Base-by-base conservation (phyloP, 768 basidiomycete genomes). In the Amanita jacksonii region DNA sequence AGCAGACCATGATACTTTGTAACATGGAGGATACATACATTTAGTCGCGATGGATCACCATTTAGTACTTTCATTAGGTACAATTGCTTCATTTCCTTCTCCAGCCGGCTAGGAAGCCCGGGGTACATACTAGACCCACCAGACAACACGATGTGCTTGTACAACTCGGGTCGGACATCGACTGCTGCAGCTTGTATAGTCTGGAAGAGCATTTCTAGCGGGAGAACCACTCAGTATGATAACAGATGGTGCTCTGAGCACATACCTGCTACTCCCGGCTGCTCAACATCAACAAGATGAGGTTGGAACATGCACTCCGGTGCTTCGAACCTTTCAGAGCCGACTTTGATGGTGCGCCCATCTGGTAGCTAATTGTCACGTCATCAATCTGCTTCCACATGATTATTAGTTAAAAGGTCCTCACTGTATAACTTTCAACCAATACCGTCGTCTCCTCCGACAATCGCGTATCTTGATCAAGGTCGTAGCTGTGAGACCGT, bases 261-360 rank as follows among this genome's bases (percentile, higher is more conserved):
- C 19, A 15, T 28, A 88, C 89, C 89, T 66, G 93, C 93, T 38
- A 97, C 81, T 35, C 94, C 94, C 5, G 91, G 90, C 58, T 96
- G 93, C 60, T 99, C 96, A 37, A 98, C 69, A 55, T 99, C 94
- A 36, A 98, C 92, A 3, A 99, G 75, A 62, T 94, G 89, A 16
- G 96, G 96, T 61, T 99, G 94, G 82, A 99, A 98, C 91, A 98
- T 92, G 67, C 96, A 98, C 65, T 99, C 96, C 4, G 96, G 94
- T 9, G 94, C 96, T 65, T 98, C 94, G 58, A 97, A 99, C 9
- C 96, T 85, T 61, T 99, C 96, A 0, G 92, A 90, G 22, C 94
- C 96, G 49, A 98, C 91, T 72, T 94, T 96, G 74, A 98, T 96
- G 10, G 73, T 77, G 43, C 96, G 87, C 1, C 96, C 96, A 56